phyloP scores from a whole-genome alignment of 805 yeast genomes.

The Saccharomycopsis lassenensis region DNA sequence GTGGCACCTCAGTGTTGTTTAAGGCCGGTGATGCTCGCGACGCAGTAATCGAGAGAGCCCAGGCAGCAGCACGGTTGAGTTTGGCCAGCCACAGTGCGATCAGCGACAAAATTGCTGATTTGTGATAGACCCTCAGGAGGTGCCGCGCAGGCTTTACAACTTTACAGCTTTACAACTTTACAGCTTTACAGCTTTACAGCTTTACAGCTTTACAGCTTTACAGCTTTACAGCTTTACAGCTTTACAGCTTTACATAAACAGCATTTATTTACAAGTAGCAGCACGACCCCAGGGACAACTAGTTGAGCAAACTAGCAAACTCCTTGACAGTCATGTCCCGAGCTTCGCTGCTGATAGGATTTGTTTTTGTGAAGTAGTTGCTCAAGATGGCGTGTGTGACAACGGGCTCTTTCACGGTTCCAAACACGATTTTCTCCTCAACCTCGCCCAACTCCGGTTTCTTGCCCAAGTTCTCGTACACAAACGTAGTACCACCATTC shows the following conservation, averaged over 20 bases:
- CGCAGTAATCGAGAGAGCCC: constrained; percentile 25
- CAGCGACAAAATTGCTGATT: constrained; percentile 5
- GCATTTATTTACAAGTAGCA: too few relatives aligned
- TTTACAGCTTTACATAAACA: too few relatives aligned
- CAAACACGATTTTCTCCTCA: constrained; percentile 27
- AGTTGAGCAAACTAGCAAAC: constrained; percentile 18
- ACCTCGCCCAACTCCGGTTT: constrained; percentile 17
- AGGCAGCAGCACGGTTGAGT: constrained; percentile 26
- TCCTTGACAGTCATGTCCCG: constrained; percentile 32
- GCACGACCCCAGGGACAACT: too few relatives aligned
- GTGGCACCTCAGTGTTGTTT: constrained; percentile 22
- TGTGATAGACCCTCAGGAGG: constrained; percentile 1
- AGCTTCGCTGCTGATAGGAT: constrained; percentile 49
- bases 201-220: background rate
- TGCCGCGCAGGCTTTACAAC: background rate
- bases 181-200: background rate
- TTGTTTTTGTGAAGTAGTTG: constrained; percentile 50
- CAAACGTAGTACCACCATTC: constrained; percentile 21
- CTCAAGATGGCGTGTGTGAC: constrained; percentile 45
- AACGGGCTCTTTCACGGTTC: constrained; percentile 40
- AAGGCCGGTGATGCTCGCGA: constrained; percentile 23
- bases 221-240: too few relatives aligned
- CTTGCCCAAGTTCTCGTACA: constrained; percentile 20
- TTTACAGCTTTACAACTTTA: too few relatives aligned
- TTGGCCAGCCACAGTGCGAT: constrained; percentile 9